Base-by-base conservation (phyloP, 345 rosid genomes). In the Pistacia integerrima region DNA sequence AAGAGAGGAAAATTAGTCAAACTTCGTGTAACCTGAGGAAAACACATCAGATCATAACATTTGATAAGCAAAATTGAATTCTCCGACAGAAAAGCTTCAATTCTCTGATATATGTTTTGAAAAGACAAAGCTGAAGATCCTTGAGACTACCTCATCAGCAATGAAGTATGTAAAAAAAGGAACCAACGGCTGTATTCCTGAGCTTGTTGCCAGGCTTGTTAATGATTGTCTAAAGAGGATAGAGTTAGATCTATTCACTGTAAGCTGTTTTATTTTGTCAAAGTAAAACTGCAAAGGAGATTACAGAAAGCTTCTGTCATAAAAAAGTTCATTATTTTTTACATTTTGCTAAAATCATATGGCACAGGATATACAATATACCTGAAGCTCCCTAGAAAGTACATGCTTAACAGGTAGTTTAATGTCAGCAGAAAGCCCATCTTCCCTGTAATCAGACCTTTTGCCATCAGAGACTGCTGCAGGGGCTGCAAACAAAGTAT, bases 361-460 rank as follows among this genome's bases (percentile, higher is more conserved):
- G 64, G 10, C 49, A 59, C 7, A 49, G 20, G 13, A 56, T 30
- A 4, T 55, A 70, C 20, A 76, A 74, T 70, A 64, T 48, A 94
- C 97, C 88, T 92, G 94, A 83, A 92, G 94, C 75, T 94, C 98
- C 80, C 78, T 88, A 8, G 96, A 89, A 71, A 90, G 74, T n/a
- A 86, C 88, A 79, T 83, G 89, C 81, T 87, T 94, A 73, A 84
- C 75, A 55, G 95, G 86, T 60, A 87, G 71, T 64, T 81, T 89
- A 72, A 85, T 69, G 68, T 91, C 95, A 59, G 79, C 73, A 30
- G 88, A 77, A 73, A 83, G 74, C 63, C 92, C 87, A 83, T 92
- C 97, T 63, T 94, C 96, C 84, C 86, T 90, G 81, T 84, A 86
- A 25, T 94, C 96, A 14, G 85, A 82, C 81, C 74, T 84, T 84